phyloP scores from a whole-genome alignment of 805 yeast genomes.

The Metschnikowia lochheadii region DNA sequence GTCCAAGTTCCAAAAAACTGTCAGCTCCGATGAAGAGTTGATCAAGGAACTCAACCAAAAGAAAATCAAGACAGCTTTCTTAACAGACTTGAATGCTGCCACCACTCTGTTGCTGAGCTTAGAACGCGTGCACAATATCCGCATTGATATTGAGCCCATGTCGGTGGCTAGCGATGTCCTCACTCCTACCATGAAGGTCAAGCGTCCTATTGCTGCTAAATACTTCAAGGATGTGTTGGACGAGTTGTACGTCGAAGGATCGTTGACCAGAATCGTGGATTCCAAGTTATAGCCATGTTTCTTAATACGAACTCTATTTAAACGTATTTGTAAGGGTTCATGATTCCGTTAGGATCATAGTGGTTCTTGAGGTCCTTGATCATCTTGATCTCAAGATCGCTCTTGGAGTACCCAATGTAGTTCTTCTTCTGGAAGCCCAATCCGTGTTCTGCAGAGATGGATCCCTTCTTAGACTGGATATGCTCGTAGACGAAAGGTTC shows the following conservation, averaged over 20 bases:
- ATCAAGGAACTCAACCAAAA: conserved; percentile 24
- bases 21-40: conserved; percentile 19
- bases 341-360: conserved; percentile 85
- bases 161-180: conserved; percentile 56
- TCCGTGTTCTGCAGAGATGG: conserved; percentile 97
- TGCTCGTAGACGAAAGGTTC: conserved; percentile 97
- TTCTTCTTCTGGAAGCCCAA: conserved; percentile 94
- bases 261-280: conserved; percentile 24
- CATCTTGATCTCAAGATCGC: conserved; percentile 60
- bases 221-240: conserved; percentile 17
- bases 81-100: conserved; percentile 37
- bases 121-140: conserved; percentile 56
- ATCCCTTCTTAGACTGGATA: conserved; percentile 69
- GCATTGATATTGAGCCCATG: conserved; percentile 55
- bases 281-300: conserved; percentile 18
- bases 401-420: conserved; percentile 81
- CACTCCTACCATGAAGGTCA: conserved; percentile 62
- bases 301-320: conserved; percentile 21
- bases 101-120: conserved; percentile 48
- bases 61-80: conserved; percentile 29
- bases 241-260: conserved; percentile 24
- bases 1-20: conserved; percentile 2
- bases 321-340: conserved; percentile 93
- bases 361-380: conserved; percentile 76
- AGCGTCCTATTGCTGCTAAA: conserved; percentile 33